Conservation (phyloP, 257 asterid genomes). For the Asclepias syriaca region DNA sequence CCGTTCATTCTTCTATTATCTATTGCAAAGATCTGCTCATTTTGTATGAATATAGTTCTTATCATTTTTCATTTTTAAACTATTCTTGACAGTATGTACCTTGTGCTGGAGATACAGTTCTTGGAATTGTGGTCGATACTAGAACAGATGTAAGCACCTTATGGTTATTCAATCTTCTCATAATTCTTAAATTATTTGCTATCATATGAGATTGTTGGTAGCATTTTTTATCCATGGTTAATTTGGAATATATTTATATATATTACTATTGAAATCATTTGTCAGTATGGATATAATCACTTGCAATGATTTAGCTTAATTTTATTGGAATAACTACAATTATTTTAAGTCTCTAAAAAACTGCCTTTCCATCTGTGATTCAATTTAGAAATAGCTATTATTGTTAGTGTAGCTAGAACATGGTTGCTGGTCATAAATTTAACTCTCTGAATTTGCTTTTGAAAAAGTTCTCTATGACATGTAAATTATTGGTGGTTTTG, state of each 20-base stretch:
- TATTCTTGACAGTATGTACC: conserved; percentile 67
- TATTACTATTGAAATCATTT: neutral
- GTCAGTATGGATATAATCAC: neutral
- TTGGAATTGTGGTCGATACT: conserved; percentile 81
- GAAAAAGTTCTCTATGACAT: neutral
- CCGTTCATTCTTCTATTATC: neutral
- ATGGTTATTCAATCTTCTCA: conserved; percentile 7
- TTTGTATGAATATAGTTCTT: neutral
- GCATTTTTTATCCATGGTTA: neutral
- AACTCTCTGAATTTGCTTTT: neutral
- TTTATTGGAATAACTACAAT: neutral
- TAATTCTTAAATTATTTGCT: conserved; percentile 3
- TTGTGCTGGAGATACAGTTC: conserved; percentile 73
- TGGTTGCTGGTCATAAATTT: neutral
- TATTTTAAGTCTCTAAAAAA: neutral
- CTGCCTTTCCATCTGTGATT: neutral
- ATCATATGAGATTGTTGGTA: neutral
- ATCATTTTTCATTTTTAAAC: conserved; percentile 8
- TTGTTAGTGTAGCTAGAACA: neutral
- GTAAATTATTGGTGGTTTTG: neutral
- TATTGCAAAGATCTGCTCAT: neutral
- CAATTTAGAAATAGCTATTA: neutral
- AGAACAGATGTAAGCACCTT: conserved; percentile 76
- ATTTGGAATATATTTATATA: neutral
- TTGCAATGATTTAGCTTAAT: neutral